Evolutionary conservation across 1,284 basidiomycete genomes (phyloP).

Genomic region (Fomitopsis schrenkii): DNA sequence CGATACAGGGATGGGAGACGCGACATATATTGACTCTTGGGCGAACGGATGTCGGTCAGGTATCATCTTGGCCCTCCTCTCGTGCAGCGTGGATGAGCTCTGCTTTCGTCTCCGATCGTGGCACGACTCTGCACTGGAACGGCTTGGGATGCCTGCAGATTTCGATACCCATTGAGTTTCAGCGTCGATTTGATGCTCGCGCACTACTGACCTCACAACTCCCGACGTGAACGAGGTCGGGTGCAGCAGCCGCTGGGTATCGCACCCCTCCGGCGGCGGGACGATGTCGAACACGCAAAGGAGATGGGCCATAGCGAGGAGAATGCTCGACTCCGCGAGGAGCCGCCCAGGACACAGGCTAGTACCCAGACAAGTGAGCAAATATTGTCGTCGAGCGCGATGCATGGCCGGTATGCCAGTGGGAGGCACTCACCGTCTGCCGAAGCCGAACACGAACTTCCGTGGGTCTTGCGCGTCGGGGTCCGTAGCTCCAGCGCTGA

Average conservation of each 20-base stretch:
- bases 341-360: not conserved
- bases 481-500: too few relatives aligned
- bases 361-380: too few relatives aligned
- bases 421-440: not conserved
- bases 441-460: conserved; percentile 5
- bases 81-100: not conserved
- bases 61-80: too few relatives aligned
- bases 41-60: too few relatives aligned
- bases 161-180: not conserved
- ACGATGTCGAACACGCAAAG: not conserved
- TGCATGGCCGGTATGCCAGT: not conserved
- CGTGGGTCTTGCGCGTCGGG: too few relatives aligned
- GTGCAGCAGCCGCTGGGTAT: not conserved
- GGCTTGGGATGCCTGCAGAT: not conserved
- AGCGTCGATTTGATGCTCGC: too few relatives aligned
- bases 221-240: not conserved
- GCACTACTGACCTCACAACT: not conserved
- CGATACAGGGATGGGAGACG: too few relatives aligned
- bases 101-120: not conserved
- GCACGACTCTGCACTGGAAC: not conserved
- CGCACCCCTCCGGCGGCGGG: not conserved
- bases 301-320: not conserved
- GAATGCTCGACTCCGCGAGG: not conserved
- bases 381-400: not conserved
- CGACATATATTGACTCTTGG: too few relatives aligned